phyloP scores from a whole-genome alignment of 352 stramenopile species.

The Globisporangium lucens region DNA sequence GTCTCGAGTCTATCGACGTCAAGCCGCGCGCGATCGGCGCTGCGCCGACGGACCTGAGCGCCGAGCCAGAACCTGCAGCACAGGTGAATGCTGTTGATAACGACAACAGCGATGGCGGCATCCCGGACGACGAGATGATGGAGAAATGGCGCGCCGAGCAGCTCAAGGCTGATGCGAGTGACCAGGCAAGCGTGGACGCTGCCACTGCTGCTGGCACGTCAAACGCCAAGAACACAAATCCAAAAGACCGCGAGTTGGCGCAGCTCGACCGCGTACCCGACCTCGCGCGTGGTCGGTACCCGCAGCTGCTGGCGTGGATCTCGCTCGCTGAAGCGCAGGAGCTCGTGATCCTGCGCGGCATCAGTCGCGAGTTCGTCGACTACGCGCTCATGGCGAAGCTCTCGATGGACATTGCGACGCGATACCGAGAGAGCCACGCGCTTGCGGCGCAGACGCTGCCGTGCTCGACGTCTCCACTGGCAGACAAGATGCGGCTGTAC shows the following conservation, averaged over 20 bases:
- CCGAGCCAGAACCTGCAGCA: slow-evolving; percentile 7
- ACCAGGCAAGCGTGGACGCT: slow-evolving; percentile 1
- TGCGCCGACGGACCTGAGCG: slow-evolving; percentile 29
- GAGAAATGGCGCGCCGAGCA: slow-evolving; percentile 60
- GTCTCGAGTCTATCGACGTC: slow-evolving; percentile 39
- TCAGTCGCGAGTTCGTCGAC: slow-evolving; percentile 58
- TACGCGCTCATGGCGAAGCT: slow-evolving; percentile 68
- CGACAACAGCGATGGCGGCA: background rate
- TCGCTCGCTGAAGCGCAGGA: slow-evolving; percentile 63
- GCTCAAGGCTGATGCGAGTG: slow-evolving; percentile 16
- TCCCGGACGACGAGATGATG: slow-evolving; percentile 41
- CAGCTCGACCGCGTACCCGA: slow-evolving; percentile 50
- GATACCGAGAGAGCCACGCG: slow-evolving; percentile 42
- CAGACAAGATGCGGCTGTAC: slow-evolving; percentile 42
- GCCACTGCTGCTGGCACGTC: background rate
- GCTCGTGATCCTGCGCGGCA: slow-evolving; percentile 55
- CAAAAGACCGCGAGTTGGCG: slow-evolving; percentile 24
- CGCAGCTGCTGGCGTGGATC: slow-evolving; percentile 54
- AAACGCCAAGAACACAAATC: background rate
- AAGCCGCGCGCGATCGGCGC: slow-evolving; percentile 31
- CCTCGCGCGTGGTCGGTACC: slow-evolving; percentile 44
- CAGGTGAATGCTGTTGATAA: background rate
- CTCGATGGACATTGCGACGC: slow-evolving; percentile 46
- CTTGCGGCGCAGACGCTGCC: slow-evolving; percentile 32
- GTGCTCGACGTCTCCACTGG: slow-evolving; percentile 32